Evolutionary conservation across 164 flowering plant species (phyloP).

Genomic region (Vitis rupestris): DNA sequence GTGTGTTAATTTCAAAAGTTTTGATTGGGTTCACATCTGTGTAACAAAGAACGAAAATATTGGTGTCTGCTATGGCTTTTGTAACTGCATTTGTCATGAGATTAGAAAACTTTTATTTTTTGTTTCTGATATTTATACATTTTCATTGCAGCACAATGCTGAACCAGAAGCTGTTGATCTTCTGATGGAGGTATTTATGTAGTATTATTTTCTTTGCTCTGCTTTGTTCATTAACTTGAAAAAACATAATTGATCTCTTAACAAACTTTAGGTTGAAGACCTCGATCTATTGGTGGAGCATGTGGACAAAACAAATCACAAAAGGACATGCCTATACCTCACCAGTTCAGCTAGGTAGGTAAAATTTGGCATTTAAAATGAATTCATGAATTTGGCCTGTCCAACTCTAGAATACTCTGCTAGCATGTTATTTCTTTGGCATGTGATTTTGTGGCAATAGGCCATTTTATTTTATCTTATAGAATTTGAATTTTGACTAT

Average conservation of each 20-base stretch:
- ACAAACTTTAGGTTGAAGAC: slow-evolving; percentile 73
- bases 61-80: background rate
- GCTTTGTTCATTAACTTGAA: background rate
- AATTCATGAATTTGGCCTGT: background rate
- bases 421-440: background rate
- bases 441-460: background rate
- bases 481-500: too few species aligned
- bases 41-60: background rate
- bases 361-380: background rate
- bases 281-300: slow-evolving; percentile 81
- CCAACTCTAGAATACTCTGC: background rate
- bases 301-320: slow-evolving; percentile 78
- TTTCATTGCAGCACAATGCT: slow-evolving; percentile 84
- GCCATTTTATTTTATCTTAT: too few species aligned
- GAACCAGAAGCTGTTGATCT: slow-evolving; percentile 98
- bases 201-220: slow-evolving; percentile 1
- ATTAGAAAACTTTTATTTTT: background rate
- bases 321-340: slow-evolving; percentile 84
- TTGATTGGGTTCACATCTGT: background rate
- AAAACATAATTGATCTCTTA: background rate
- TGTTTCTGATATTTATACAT: background rate
- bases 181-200: slow-evolving; percentile 78
- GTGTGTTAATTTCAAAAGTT: slow-evolving; percentile 28
- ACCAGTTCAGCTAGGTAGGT: slow-evolving; percentile 81
- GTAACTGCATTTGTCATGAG: background rate